Percentiles rank a stretch among this genome's conserved stretches.
Conservation (phyloP, 2,329 filamentous ascomycete species). For the Aspergillus floridensis region DNA sequence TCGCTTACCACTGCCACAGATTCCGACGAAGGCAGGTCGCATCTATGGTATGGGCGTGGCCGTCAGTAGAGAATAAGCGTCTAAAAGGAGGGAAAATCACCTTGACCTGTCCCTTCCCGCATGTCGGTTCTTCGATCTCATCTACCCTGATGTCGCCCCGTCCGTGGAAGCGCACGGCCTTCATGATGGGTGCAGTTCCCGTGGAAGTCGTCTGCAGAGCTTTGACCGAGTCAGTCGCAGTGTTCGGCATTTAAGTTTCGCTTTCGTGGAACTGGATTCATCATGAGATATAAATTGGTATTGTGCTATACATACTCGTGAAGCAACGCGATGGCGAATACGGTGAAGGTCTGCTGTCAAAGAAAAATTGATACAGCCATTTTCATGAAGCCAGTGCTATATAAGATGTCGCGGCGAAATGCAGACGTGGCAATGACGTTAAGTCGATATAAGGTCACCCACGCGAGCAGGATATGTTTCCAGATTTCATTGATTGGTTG, state of each 20-base stretch:
- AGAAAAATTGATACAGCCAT: too few species aligned
- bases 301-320: not conserved
- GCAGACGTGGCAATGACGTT: not conserved
- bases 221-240: slow-evolving; percentile 2
- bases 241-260: not conserved
- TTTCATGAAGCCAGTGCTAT: too few species aligned
- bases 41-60: slow-evolving; percentile 11
- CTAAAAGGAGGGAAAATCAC: slow-evolving; percentile 3
- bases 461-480: not conserved
- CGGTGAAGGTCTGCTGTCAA: not conserved
- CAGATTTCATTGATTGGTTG: not conserved
- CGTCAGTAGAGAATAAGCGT: not conserved
- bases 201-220: not conserved
- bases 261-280: not conserved
- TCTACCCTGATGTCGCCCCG: slow-evolving; percentile 36
- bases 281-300: not conserved
- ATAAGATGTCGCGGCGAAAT: not conserved
- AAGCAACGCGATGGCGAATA: not conserved
- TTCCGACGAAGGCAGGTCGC: slow-evolving; percentile 34
- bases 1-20: slow-evolving; percentile 32
- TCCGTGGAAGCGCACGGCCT: slow-evolving; percentile 38
- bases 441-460: not conserved
- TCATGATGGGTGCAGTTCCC: slow-evolving; percentile 23
- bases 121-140: slow-evolving; percentile 35
- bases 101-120: slow-evolving; percentile 53